Evolutionary conservation across 2,329 filamentous ascomycete genomes (phyloP), one percentile per base, ranked within the genome.

Genomic region (Aspergillus aculeatus): DNA sequence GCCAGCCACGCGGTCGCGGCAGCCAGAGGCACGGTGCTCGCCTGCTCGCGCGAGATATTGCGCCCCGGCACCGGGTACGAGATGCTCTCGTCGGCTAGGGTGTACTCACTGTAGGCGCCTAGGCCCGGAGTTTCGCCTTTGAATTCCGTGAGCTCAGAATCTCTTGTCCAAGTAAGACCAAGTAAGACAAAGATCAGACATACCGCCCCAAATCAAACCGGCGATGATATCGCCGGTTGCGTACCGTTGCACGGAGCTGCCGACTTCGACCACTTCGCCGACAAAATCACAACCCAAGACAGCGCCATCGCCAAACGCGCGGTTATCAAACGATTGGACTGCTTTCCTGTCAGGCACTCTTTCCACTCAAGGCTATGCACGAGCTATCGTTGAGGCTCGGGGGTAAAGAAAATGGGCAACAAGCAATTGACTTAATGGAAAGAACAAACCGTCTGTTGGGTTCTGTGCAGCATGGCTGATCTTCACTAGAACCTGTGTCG

Each of bases 81-180:
- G 55, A 80, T 78, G 5, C 63, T 58, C 49, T 79, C 73, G 41
- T 81, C 73, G 0, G 77, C 78, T 2, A 81, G 12, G 16, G 55
- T 61, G 21, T 80, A 79, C 58, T 78, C 66, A 50, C 72, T 72
- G 59, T 76, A 79, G 0, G 69, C 78, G 1, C 78, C 78, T 1
- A 77, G 56, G 0, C 74, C 73, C 24, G 61, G 62, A 23, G 53
- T 38, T 16, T 63, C 54, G 2, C 56, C 58, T 26, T 26, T 65
- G 3, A 2, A 21, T 2, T 24, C 2, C 26, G 14, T 23, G 4
- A 12, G 19, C 23, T 26, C 24, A 7, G 5, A 7, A 7, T 26
- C 7, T 26, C 24, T 26, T 26, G 1, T 2, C 24, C 24, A 7
- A 3, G 14, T 23, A 19, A 32, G 23, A 10, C 19, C n/a, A n/a